These are phyloP conservation scores for Podospora pseudopauciseta DNA, from an alignment of 495 filamentous ascomycete species.

Conservation along the genomic window DNA sequence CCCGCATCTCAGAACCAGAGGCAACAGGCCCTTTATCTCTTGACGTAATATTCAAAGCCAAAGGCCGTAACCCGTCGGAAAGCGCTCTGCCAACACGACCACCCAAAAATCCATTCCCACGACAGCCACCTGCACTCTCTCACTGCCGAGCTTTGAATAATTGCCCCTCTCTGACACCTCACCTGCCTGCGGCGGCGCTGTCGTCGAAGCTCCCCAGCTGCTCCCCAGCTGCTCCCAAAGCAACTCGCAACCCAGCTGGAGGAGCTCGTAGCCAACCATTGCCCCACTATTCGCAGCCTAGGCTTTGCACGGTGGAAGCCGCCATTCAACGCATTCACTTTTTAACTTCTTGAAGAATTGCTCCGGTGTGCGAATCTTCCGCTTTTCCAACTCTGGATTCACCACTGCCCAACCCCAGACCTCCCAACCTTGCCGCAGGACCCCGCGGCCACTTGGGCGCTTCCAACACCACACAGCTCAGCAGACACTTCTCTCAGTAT, in stretches of 20 bases:
- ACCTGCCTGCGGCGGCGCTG: neutral
- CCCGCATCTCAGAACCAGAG: neutral
- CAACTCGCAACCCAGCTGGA: neutral
- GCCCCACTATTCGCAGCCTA: neutral
- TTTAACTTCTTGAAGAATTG: neutral
- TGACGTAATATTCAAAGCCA: neutral
- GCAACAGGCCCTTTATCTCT: neutral
- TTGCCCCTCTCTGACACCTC: neutral
- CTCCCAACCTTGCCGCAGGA: neutral
- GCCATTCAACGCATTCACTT: slow-evolving; percentile 1
- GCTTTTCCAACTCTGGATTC: slow-evolving; percentile 6
- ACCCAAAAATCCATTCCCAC: neutral
- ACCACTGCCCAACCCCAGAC: slow-evolving; percentile 1
- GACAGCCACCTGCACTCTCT: neutral
- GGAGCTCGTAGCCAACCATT: neutral
- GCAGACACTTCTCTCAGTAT: neutral
- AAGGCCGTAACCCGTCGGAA: neutral
- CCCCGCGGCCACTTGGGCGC: slow-evolving; percentile 1
- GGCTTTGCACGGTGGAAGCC: neutral
- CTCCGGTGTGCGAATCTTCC: neutral
- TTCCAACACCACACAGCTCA: neutral
- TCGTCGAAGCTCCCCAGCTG: too few species aligned
- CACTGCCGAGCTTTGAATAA: neutral
- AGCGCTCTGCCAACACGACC: neutral
- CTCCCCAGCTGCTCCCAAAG: too few species aligned